Percentiles rank a stretch among this genome's conserved stretches.
Evolutionary conservation across 2,329 filamentous ascomycete genomes (phyloP).

Genomic region (Cladosporium phlei): DNA sequence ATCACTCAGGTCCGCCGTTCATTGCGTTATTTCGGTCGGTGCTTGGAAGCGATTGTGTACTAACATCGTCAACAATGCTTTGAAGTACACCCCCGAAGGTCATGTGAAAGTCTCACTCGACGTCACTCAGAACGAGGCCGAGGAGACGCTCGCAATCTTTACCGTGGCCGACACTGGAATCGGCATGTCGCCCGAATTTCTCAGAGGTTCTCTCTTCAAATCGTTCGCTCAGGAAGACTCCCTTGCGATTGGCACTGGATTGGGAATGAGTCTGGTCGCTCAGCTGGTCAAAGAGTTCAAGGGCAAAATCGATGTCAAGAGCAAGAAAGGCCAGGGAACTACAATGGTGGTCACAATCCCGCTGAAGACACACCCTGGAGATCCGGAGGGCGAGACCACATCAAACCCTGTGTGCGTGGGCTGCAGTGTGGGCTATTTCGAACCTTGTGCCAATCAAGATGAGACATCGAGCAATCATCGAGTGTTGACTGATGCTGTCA

Average conservation of each 20-base stretch:
- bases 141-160: neutral
- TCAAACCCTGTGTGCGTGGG: neutral
- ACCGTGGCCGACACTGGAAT: slow-evolving; percentile 58
- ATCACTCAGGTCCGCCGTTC: slow-evolving; percentile 20
- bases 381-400: no score
- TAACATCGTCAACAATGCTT: slow-evolving; percentile 19
- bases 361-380: neutral
- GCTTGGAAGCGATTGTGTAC: slow-evolving; percentile 18
- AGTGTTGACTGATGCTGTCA: neutral
- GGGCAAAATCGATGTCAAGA: slow-evolving; percentile 49
- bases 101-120: slow-evolving; percentile 8
- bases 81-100: slow-evolving; percentile 19
- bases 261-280: slow-evolving; percentile 62
- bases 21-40: slow-evolving; percentile 8
- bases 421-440: neutral
- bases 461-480: neutral
- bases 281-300: slow-evolving; percentile 55
- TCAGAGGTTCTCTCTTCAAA: slow-evolving; percentile 57
- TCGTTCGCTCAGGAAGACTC: slow-evolving; percentile 63
- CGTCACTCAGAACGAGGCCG: neutral
- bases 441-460: neutral
- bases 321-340: slow-evolving; percentile 23
- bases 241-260: slow-evolving; percentile 57
- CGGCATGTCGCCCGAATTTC: slow-evolving; percentile 61
- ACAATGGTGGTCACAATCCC: slow-evolving; percentile 18